These are phyloP conservation scores for Datura wrightii DNA, from an alignment of 257 asterid genomes.

Conservation along the genomic window DNA sequence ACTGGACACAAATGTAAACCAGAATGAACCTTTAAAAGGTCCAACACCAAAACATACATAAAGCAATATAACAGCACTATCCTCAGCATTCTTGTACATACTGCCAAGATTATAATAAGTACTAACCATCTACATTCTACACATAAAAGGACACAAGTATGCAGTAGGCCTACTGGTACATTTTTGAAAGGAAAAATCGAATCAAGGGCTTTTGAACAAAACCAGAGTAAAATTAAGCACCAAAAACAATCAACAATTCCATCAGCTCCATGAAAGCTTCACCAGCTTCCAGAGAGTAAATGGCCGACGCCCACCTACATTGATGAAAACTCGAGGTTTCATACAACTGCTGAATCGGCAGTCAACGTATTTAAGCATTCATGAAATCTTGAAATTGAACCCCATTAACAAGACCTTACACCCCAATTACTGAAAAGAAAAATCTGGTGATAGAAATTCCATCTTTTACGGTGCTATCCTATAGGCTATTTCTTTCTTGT, in stretches of 20 bases:
- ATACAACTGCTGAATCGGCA: not conserved
- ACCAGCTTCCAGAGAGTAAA: not conserved
- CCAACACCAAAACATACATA: not conserved
- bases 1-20: not conserved
- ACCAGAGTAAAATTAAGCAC: not conserved
- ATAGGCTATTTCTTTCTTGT: not conserved
- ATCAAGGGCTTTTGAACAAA: not conserved
- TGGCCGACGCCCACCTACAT: not conserved
- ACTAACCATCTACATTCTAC: not conserved
- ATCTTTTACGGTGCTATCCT: not conserved
- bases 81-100: not conserved
- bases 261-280: not conserved
- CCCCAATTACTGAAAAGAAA: not conserved
- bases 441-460: not conserved
- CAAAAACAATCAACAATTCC: not conserved
- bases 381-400: not conserved
- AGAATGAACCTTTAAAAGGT: not conserved
- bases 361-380: not conserved
- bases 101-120: not conserved
- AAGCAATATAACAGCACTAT: not conserved
- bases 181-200: not conserved
- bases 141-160: not conserved
- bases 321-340: constrained; percentile 9
- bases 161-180: not conserved
- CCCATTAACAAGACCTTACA: constrained; percentile 6